Conservation (phyloP, 2,329 filamentous ascomycete genomes). For the Epichloe brachyelytri region DNA sequence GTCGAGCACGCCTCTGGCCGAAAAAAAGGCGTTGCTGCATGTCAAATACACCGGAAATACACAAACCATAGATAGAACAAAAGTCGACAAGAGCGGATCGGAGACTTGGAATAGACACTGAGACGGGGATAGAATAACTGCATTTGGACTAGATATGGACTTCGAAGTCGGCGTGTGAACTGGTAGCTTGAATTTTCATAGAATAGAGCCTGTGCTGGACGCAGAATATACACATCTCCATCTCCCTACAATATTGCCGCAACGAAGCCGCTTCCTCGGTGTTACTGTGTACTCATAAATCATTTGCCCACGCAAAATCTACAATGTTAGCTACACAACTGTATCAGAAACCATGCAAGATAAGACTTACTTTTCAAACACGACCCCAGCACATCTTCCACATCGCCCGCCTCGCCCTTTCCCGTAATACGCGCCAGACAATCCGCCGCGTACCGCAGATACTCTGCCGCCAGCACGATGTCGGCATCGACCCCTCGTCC, state of each 20-base stretch:
- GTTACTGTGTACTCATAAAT: background rate
- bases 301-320: conserved; percentile 37
- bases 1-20: background rate
- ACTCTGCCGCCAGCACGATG: conserved; percentile 81
- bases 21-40: background rate
- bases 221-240: no score
- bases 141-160: no score
- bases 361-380: conserved; percentile 84
- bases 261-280: no score
- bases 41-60: background rate
- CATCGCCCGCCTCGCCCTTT: conserved; percentile 70
- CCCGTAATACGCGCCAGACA: conserved; percentile 82
- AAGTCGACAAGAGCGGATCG: background rate
- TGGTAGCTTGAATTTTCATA: background rate
- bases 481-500: conserved; percentile 46
- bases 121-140: no score
- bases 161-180: background rate
- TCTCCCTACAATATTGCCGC: no score
- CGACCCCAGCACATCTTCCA: conserved; percentile 89
- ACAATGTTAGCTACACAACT: background rate
- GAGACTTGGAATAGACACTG: background rate
- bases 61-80: background rate
- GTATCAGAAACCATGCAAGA: background rate
- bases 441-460: conserved; percentile 67
- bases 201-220: no score